Percentiles rank a stretch among this genome's conserved stretches.
These are phyloP conservation scores for Blakeslea trispora DNA, from an alignment of 371 early-diverging fungal genomes.

Conservation along the genomic window DNA sequence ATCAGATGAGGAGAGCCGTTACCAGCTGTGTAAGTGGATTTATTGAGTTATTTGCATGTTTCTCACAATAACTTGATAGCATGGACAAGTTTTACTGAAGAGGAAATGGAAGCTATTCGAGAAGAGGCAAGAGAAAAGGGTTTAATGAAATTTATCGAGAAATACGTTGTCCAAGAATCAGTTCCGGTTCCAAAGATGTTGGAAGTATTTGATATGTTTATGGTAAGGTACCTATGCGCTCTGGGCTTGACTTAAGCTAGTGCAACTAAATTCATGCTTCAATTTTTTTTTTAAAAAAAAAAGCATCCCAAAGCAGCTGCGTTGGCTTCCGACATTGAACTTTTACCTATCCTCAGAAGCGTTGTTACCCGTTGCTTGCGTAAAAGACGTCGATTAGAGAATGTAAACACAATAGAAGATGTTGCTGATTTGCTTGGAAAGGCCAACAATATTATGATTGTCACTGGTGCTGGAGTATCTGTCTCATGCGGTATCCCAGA, in stretches of 20 bases:
- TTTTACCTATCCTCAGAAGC: constrained; percentile 53
- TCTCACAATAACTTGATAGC: constrained; percentile 12
- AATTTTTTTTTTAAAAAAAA: too few species aligned
- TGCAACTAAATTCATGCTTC: too few species aligned
- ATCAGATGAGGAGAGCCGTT: constrained; percentile 30
- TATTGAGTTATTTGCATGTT: background rate
- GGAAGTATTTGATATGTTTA: constrained; percentile 52
- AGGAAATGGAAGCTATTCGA: constrained; percentile 35
- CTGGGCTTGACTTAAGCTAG: too few species aligned
- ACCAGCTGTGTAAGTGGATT: constrained; percentile 17
- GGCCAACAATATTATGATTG: constrained; percentile 81
- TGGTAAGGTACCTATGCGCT: constrained; percentile 28
- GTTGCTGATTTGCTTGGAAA: constrained; percentile 67
- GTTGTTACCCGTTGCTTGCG: constrained; percentile 58
- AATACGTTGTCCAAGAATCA: constrained; percentile 48
- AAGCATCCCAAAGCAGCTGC: constrained; percentile 44
- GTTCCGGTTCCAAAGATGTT: constrained; percentile 55
- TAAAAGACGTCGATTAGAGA: constrained; percentile 55
- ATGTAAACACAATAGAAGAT: constrained; percentile 73
- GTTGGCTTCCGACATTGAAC: constrained; percentile 41
- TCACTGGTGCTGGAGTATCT: constrained; percentile 94
- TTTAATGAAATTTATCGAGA: constrained; percentile 56
- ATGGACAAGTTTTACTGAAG: constrained; percentile 44
- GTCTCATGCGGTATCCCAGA: constrained; percentile 98
- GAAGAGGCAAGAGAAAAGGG: constrained; percentile 43